A percentile compares a stretch with the other conserved stretches of the same genome.
Evolutionary conservation across 768 basidiomycete genomes (phyloP).

Genomic region (Tricholoma sp.): DNA sequence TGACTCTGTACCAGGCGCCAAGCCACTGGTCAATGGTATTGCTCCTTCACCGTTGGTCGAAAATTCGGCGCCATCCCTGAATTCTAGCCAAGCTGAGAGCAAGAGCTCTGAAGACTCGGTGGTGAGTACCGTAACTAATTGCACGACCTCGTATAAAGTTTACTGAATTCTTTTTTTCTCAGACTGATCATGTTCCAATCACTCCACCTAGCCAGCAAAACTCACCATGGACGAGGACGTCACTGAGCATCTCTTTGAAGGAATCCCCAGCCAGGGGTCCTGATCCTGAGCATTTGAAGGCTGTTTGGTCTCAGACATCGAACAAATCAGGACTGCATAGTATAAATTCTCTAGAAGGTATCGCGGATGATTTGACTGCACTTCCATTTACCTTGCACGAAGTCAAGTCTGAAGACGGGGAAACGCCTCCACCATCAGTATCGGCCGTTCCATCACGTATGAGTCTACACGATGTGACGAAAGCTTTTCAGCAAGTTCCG

Average conservation of each 20-base stretch:
- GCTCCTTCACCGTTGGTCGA: constrained; percentile 13
- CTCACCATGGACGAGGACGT: constrained; percentile 52
- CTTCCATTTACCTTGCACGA: constrained; percentile 81
- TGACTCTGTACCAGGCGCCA: constrained; percentile 2
- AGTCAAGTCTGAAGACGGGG: constrained; percentile 82
- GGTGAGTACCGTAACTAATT: constrained; percentile 24
- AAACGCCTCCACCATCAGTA: constrained; percentile 64
- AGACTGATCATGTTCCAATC: constrained; percentile 41
- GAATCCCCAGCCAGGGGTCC: constrained; percentile 66
- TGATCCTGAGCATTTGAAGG: constrained; percentile 81
- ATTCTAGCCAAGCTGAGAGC: constrained; percentile 36
- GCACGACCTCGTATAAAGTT: not conserved
- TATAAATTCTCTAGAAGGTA: constrained; percentile 79
- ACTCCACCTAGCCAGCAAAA: constrained; percentile 42
- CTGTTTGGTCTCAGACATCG: constrained; percentile 78
- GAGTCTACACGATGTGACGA: constrained; percentile 78
- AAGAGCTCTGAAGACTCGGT: constrained; percentile 51
- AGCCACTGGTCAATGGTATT: constrained; percentile 14
- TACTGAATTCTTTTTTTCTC: constrained; percentile 1
- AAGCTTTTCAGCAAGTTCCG: constrained; percentile 85
- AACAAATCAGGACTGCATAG: constrained; percentile 62
- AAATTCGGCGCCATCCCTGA: constrained; percentile 20
- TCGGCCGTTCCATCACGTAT: constrained; percentile 63
- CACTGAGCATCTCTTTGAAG: constrained; percentile 54
- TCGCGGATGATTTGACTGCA: constrained; percentile 76